A percentile compares a stretch with the other conserved stretches of the same genome.
Evolutionary conservation across 768 basidiomycete genomes (phyloP).

Genomic region (Saitozyma sp.): DNA sequence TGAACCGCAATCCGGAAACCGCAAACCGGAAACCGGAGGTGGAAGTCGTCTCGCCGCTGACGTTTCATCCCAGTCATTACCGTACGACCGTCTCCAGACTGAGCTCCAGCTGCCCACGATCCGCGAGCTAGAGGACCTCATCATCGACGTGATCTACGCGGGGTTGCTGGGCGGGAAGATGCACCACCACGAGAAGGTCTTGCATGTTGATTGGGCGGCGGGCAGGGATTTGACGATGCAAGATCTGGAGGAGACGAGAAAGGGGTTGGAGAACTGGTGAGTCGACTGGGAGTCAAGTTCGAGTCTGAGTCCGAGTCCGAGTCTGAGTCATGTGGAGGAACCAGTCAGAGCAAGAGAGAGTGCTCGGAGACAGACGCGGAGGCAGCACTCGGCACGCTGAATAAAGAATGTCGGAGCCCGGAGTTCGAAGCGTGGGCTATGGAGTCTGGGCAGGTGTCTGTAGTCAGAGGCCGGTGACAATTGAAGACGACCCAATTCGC

Average conservation of each 20-base stretch:
- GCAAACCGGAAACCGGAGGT: too few relatives aligned
- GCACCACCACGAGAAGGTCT: slow-evolving; percentile 83
- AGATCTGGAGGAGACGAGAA: slow-evolving; percentile 22
- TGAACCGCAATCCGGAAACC: too few relatives aligned
- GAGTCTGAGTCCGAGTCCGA: background rate
- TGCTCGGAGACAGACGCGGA: too few relatives aligned
- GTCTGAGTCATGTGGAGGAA: background rate
- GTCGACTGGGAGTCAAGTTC: slow-evolving; percentile 9
- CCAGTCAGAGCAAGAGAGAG: too few relatives aligned
- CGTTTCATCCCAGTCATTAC: slow-evolving; percentile 64
- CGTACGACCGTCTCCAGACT: slow-evolving; percentile 71
- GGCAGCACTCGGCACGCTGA: too few relatives aligned
- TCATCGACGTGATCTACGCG: slow-evolving; percentile 94
- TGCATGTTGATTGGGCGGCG: slow-evolving; percentile 90
- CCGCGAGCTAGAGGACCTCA: slow-evolving; percentile 89
- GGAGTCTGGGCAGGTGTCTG: too few relatives aligned
- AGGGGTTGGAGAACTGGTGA: slow-evolving; percentile 47
- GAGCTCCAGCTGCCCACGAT: slow-evolving; percentile 73
- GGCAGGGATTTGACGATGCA: slow-evolving; percentile 69
- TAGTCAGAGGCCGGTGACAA: too few relatives aligned
- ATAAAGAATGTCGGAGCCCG: too few relatives aligned
- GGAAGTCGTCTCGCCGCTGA: background rate
- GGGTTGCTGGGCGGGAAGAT: slow-evolving; percentile 86
- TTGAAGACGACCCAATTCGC: too few relatives aligned
- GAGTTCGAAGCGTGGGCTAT: too few relatives aligned